Evolutionary conservation across 78 protist species (phyloP).

Genomic region (Creolimax fragrantissima): DNA sequence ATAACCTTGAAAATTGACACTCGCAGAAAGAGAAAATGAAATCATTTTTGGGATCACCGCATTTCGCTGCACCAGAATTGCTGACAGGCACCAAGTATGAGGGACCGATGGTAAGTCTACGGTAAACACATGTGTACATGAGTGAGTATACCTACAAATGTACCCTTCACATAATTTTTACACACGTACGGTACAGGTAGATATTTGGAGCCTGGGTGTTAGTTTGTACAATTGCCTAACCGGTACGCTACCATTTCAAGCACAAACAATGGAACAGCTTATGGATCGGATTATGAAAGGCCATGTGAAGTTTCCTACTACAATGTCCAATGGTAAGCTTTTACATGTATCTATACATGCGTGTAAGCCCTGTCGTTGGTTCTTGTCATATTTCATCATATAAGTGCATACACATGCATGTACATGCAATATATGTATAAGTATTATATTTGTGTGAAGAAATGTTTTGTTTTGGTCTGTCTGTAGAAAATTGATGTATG

Average conservation of each 20-base stretch:
- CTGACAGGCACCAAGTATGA: slow-evolving; percentile 18
- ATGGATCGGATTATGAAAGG: neutral
- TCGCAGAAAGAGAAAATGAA: neutral
- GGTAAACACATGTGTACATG: neutral
- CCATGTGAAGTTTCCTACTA: neutral
- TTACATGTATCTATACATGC: neutral
- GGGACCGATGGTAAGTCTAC: slow-evolving; percentile 2
- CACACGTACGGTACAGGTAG: neutral
- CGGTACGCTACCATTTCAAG: slow-evolving; percentile 24
- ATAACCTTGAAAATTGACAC: too few species aligned
- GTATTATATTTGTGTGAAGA: too few species aligned
- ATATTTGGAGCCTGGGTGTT: neutral
- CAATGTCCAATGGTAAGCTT: neutral
- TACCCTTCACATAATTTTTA: neutral
- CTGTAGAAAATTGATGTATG: too few species aligned
- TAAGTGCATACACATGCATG: too few species aligned
- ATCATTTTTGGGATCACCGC: slow-evolving; percentile 12
- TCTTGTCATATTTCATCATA: too few species aligned
- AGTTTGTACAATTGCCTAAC: neutral
- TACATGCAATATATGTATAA: too few species aligned
- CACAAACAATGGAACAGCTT: slow-evolving; percentile 19
- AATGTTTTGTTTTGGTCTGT: too few species aligned
- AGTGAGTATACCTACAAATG: neutral
- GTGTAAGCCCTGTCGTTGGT: too few species aligned
- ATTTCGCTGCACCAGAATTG: slow-evolving; percentile 30